Evolutionary conservation across 2,329 filamentous ascomycete species (phyloP), one percentile per base, ranked within the genome.

Genomic region (Fusarium sp.): DNA sequence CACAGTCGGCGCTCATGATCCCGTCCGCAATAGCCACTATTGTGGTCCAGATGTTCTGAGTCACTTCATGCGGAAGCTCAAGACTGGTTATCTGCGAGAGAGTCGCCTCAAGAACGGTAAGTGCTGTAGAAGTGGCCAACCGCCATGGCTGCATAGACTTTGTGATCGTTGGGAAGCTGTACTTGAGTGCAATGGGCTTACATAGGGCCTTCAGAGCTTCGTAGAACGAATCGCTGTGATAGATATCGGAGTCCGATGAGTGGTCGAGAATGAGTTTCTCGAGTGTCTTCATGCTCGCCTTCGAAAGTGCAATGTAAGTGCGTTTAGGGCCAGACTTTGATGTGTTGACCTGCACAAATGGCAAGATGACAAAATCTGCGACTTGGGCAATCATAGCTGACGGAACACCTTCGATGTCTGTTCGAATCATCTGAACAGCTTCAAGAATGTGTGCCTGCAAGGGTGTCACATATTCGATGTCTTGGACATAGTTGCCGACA

Each of bases 271-370:
- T 79, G 3, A 92, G 77, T 0, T 77, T 78, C 62, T 90, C 82
- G 2, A 96, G 76, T 41, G 92, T 84, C 3, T 83, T 79, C 83
- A 97, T 95, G 56, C 90, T 88, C 19, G 86, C 86, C 74, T 95
- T 96, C 1, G 93, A 92, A 72, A 98, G 85, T 31, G 95, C 94
- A 52, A 99, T 88, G 72, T 93, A 98, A 0, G 92, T 96, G 7
- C 92, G 90, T 53, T 87, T 87, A 46, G 78, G 71, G 2, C 71
- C 65, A 11, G 78, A 75, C 11, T 67, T 66, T 63, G 77, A 52
- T 59, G 75, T 22, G 58, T 70, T 51, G 54, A 78, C 70, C 53
- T 76, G 73, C 1, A 80, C 76, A 67, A 91, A 93, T 1, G 92
- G 89, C 31, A 96, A 79, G 3, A 86, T 83, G 8, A 88, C 84